A percentile compares a stretch with the other conserved stretches of the same genome.
Conservation (phyloP, 345 rosid genomes). For the Lepidium africanum region DNA sequence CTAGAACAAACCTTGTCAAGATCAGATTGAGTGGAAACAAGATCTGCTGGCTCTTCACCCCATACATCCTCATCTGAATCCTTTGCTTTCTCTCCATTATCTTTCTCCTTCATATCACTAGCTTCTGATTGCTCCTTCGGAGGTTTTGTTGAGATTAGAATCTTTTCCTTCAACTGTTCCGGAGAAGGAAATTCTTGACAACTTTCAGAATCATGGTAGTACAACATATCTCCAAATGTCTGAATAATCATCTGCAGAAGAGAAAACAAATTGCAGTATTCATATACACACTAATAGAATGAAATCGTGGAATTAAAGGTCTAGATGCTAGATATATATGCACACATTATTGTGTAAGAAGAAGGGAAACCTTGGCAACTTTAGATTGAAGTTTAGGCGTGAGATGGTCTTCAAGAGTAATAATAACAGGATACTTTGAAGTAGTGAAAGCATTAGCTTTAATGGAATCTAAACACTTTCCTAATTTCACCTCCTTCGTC, state of each 20-base stretch:
- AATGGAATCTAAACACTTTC: conserved; percentile 58
- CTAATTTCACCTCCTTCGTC: conserved; percentile 66
- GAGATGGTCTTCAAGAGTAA: conserved; percentile 77
- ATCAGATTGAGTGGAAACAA: conserved; percentile 31
- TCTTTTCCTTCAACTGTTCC: conserved; percentile 39
- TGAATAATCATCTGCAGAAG: conserved; percentile 44
- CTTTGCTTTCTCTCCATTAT: conserved; percentile 30
- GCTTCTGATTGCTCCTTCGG: conserved; percentile 49
- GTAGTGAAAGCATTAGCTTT: conserved; percentile 56
- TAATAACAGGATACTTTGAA: conserved; percentile 63
- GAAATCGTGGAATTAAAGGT: background rate
- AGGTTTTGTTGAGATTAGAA: conserved; percentile 62
- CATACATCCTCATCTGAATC: conserved; percentile 42
- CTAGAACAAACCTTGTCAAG: conserved; percentile 31
- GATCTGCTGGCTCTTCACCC: conserved; percentile 46
- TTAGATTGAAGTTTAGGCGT: conserved; percentile 63
- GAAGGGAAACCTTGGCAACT: conserved; percentile 38
- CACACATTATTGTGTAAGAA: background rate
- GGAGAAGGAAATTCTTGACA: conserved; percentile 52
- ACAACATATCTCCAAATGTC: conserved; percentile 49
- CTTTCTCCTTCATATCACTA: conserved; percentile 25
- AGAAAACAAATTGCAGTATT: background rate
- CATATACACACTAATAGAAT: background rate
- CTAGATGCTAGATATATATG: background rate
- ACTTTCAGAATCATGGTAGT: conserved; percentile 34